Conservation (phyloP, 805 yeast species). For the Kuraishia piskuri region DNA sequence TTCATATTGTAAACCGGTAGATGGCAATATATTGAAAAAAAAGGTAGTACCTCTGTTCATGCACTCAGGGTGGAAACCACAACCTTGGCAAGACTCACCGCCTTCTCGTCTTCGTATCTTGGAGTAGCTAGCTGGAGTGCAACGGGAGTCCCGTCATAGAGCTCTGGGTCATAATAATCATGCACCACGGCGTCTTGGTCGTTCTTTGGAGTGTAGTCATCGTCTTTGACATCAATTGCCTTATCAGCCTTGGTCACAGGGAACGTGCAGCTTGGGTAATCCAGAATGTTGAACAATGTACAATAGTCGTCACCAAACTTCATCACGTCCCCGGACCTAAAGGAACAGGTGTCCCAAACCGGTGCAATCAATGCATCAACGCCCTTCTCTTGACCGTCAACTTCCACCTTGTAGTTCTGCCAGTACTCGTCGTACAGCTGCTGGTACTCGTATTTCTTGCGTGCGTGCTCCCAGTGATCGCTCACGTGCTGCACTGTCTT, state of each 20-base stretch:
- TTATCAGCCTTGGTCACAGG: constrained; percentile 25
- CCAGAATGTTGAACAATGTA: constrained; percentile 4
- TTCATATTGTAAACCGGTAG: too few relatives aligned
- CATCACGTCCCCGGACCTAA: constrained; percentile 47
- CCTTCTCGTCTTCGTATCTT: constrained; percentile 51
- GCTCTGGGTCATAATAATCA: constrained; percentile 36
- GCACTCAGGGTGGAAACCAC: constrained; percentile 17
- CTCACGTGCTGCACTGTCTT: constrained; percentile 29
- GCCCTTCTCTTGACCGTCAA: constrained; percentile 43
- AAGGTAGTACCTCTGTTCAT: too few relatives aligned
- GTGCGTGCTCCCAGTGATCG: constrained; percentile 36
- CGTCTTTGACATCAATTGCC: constrained; percentile 31
- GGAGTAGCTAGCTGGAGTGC: constrained; percentile 45
- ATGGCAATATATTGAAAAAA: too few relatives aligned
- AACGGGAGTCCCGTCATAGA: constrained; percentile 43
- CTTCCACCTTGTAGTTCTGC: constrained; percentile 5
- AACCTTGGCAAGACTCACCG: constrained; percentile 27
- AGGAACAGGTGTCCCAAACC: constrained; percentile 55
- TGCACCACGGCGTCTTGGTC: constrained; percentile 22
- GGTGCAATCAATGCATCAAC: constrained; percentile 59
- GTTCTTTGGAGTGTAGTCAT: constrained; percentile 14
- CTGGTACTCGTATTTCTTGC: constrained; percentile 22
- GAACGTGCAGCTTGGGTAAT: constrained; percentile 4
- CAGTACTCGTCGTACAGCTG: constrained; percentile 22
- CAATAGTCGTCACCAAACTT: constrained; percentile 20